These are phyloP conservation scores for Penstemon eatonii DNA, from an alignment of 257 asterid genomes.

Conservation along the genomic window DNA sequence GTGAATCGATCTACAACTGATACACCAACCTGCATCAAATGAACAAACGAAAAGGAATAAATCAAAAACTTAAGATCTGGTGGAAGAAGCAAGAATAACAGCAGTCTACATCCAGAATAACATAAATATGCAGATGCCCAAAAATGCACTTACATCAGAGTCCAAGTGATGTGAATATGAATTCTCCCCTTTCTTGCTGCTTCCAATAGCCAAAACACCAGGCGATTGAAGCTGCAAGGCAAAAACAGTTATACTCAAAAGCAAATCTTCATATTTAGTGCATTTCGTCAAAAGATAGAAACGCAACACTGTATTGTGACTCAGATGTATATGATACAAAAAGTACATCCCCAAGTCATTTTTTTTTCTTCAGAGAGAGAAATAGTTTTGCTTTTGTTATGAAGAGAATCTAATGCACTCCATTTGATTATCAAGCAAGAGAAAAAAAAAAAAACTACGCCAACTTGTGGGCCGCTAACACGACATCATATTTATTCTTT, in stretches of 20 bases:
- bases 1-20: constrained; percentile 97
- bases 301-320: constrained; percentile 16
- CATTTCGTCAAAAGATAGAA: constrained; percentile 19
- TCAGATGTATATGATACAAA: constrained; percentile 7
- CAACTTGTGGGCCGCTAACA: not conserved
- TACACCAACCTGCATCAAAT: constrained; percentile 79
- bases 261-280: constrained; percentile 17
- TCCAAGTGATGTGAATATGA: constrained; percentile 96
- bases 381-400: constrained; percentile 1
- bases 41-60: constrained; percentile 24
- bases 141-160: constrained; percentile 68
- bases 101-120: constrained; percentile 18
- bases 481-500: constrained; percentile 3
- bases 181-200: constrained; percentile 97
- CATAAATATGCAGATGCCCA: constrained; percentile 7
- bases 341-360: not conserved
- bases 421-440: constrained; percentile 6
- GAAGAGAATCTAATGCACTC: not conserved
- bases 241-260: constrained; percentile 20
- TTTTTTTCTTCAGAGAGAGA: not conserved
- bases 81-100: constrained; percentile 14
- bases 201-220: constrained; percentile 95
- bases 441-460: not conserved
- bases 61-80: constrained; percentile 5
- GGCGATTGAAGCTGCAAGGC: constrained; percentile 89